A percentile compares a stretch with the other conserved stretches of the same genome.
Conservation (phyloP, 164 flowering plant species). For the Paratinospora sagittata region DNA sequence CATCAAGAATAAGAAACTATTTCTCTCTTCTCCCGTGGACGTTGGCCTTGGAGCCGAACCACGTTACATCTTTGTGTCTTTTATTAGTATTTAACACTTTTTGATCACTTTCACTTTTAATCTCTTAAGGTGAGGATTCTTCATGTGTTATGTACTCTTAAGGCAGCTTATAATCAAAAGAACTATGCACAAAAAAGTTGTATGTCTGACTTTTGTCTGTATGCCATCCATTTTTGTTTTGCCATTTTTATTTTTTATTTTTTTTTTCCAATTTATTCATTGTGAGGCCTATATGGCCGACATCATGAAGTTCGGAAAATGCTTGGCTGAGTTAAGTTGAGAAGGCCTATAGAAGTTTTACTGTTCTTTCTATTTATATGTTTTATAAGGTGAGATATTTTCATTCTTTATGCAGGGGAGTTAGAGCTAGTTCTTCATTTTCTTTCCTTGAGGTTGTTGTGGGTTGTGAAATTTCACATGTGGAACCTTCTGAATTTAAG, state of each 20-base stretch:
- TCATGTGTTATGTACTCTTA: neutral
- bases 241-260: neutral
- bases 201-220: neutral
- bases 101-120: neutral
- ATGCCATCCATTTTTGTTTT: neutral
- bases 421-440: slow-evolving; percentile 59
- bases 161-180: neutral
- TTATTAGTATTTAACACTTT: too few relatives aligned
- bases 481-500: slow-evolving; percentile 25
- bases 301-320: too few relatives aligned
- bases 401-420: slow-evolving; percentile 50
- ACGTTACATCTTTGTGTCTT: too few relatives aligned
- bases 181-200: neutral
- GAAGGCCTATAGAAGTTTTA: neutral
- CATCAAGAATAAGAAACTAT: too few relatives aligned
- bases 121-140: neutral
- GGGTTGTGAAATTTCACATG: slow-evolving; percentile 48
- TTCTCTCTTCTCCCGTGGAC: too few relatives aligned
- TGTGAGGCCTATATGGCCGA: too few relatives aligned
- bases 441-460: slow-evolving; percentile 82
- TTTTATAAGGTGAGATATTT: neutral
- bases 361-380: neutral
- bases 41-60: too few relatives aligned
- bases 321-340: too few relatives aligned
- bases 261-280: neutral